These are phyloP conservation scores for Globisporangium recalcitrans DNA, from an alignment of 352 stramenopile species.

Conservation along the genomic window DNA sequence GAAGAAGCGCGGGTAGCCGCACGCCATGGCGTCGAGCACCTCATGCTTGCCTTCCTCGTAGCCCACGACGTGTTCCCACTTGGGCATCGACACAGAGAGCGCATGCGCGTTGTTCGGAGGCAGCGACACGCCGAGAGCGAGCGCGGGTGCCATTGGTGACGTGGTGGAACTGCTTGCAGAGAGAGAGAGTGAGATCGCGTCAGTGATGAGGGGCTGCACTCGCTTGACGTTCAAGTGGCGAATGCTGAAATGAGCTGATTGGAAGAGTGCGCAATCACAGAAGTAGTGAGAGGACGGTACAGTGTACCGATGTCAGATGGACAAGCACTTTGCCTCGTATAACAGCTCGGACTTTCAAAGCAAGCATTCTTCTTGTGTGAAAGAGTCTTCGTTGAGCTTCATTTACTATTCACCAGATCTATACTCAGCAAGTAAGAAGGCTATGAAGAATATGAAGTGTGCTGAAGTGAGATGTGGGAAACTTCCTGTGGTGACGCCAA, in stretches of 20 bases:
- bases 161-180: not conserved
- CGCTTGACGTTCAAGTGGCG: not conserved
- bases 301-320: conserved; percentile 4
- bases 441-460: not conserved
- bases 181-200: not conserved
- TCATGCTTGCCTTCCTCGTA: conserved; percentile 85
- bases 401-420: too few relatives aligned
- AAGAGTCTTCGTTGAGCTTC: too few relatives aligned
- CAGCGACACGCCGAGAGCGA: conserved; percentile 69
- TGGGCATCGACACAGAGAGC: conserved; percentile 79
- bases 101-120: conserved; percentile 63
- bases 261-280: not conserved
- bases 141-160: not conserved
- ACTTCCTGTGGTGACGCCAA: not conserved
- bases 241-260: conserved; percentile 10
- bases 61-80: conserved; percentile 81
- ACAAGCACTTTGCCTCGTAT: not conserved
- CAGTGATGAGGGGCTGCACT: not conserved
- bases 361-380: too few relatives aligned
- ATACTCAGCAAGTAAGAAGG: too few relatives aligned
- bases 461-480: not conserved
- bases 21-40: conserved; percentile 67
- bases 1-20: conserved; percentile 92
- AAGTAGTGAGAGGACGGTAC: not conserved
- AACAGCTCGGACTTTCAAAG: too few relatives aligned